Percentiles rank a stretch among this genome's conserved stretches.
phyloP scores from a whole-genome alignment of 345 rosid species.

The Linum trigynum region DNA sequence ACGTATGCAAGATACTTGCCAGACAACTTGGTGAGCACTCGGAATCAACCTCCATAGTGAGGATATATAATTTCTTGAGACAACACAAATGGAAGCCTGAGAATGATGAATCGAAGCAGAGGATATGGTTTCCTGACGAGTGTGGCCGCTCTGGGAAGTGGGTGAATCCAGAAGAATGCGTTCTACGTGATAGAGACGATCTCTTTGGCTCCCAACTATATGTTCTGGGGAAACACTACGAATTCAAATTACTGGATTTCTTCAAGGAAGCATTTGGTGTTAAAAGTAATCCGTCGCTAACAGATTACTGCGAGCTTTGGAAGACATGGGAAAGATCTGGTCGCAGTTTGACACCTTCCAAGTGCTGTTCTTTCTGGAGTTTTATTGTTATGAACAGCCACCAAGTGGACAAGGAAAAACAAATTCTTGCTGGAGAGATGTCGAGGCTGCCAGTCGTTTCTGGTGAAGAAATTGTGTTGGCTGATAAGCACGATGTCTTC shows the following conservation, averaged over 20 bases:
- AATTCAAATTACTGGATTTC: constrained; percentile 18
- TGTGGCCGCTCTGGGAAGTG: constrained; percentile 32
- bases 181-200: constrained; percentile 36
- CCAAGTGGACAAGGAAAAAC: constrained; percentile 10
- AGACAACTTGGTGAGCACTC: constrained; percentile 28
- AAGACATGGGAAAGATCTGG: constrained; percentile 46
- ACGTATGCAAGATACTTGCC: constrained; percentile 30
- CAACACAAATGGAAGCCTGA: constrained; percentile 27
- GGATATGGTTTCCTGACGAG: constrained; percentile 46
- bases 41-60: constrained; percentile 30
- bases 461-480: constrained; percentile 1
- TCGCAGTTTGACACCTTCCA: constrained; percentile 23
- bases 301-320: constrained; percentile 59
- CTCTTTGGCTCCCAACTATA: constrained; percentile 37
- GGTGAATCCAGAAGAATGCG: constrained; percentile 41
- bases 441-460: constrained; percentile 43
- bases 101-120: constrained; percentile 3
- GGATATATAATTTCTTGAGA: constrained; percentile 41
- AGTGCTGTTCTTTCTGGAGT: constrained; percentile 66
- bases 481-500: not conserved
- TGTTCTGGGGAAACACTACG: constrained; percentile 44
- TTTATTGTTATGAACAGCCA: constrained; percentile 15
- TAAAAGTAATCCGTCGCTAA: constrained; percentile 32
- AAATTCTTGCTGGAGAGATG: constrained; percentile 27
- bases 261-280: constrained; percentile 37